Base-by-base conservation (phyloP, 192 early-diverging fungal species). In the Backusella psychrophila region DNA sequence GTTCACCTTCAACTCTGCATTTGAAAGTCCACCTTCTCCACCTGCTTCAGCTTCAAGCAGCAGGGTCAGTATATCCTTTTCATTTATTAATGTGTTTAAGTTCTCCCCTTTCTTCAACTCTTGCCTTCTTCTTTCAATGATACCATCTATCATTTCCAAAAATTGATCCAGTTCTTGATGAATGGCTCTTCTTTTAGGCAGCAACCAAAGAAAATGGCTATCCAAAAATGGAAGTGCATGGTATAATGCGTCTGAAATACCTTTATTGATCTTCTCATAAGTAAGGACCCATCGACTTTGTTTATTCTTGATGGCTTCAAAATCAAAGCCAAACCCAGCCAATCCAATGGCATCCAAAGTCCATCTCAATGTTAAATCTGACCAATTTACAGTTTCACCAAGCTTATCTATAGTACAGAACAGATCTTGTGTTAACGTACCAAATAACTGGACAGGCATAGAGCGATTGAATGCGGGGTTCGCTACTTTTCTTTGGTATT, bases 141-240 rank as follows among this genome's bases (percentile, higher is more conserved):
- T 19, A 4, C 11, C 56, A 6, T 42, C 74, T 23, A 68, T 65
- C 29, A 74, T n/a, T 33, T 36, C 46, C 38, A 31, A 70, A 35
- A 85, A 52, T 3, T n/a, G 21, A 35, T 73, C 29, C 17, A 78
- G 6, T 14, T 44, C 34, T 15, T 36, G 21, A 59, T 78, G 77
- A 21, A 26, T 3, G 33, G 39, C 39, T 3, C 44, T n/a, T 39
- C 77, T 21, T 52, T 68, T 19, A 1, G 70, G 70, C 17, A 69
- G 46, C 23, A 41, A 6, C 63, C 66, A 52, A 0, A 49, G 3
- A 17, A 78, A 33, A 4, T 66, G 26, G 26, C 74, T 73, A 29
- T 89, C 89, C 5, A 90, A 80, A 78, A 82, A 80, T 21, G 87
- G 87, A 33, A 90, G 85, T 73, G 14, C 42, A 44, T 14, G 12